Base-by-base conservation (phyloP, 345 rosid genomes). In the Melastoma malabathricum region DNA sequence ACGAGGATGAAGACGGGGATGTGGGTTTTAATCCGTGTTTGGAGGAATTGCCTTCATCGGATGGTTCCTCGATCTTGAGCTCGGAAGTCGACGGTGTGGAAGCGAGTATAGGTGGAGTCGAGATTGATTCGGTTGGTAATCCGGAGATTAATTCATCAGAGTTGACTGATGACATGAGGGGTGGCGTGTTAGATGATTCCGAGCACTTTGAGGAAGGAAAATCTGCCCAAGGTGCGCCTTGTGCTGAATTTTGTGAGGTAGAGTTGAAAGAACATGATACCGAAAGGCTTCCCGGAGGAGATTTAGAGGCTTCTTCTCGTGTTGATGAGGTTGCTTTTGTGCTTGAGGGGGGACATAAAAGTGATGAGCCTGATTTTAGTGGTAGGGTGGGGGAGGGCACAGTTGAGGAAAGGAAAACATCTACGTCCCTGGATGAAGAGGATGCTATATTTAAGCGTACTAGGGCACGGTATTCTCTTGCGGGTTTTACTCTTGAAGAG, bases 391-490 rank as follows among this genome's bases (percentile, higher is more conserved):
- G 22, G 13, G 61, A 51, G 25, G 68, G 52, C n/a, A 48, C 44
- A 25, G 50, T 51, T 14, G 46, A 54, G 25, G 39, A 67, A 62
- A 57, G 23, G 58, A 64, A 71, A 14, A 50, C 49, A 4, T 10
- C 38, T 48, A 22, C 53, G 22, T 58, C 61, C 57, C 59, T 53
- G 13, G 61, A 55, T 51, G 88, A 76, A 38, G 78, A 76, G 43
- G 93, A 89, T 71, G 96, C 89, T 22, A 87, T 87, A 48, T 84
- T 89, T 62, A 87, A 67, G 80, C 80, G 88, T 23, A 92, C 98
- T 2, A 75, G 98, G 74, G 97, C 97, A 23, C 70, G 74, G 1
- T 87, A 84, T 73, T 92, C 96, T 1, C 89, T 87, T 38, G 77
- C 75, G 43, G 70, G 86, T 66, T 87, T 82, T 66, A 84, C 88